These are phyloP conservation scores for Mortierella alpina DNA, from an alignment of 192 early-diverging fungal species.

Conservation along the genomic window DNA sequence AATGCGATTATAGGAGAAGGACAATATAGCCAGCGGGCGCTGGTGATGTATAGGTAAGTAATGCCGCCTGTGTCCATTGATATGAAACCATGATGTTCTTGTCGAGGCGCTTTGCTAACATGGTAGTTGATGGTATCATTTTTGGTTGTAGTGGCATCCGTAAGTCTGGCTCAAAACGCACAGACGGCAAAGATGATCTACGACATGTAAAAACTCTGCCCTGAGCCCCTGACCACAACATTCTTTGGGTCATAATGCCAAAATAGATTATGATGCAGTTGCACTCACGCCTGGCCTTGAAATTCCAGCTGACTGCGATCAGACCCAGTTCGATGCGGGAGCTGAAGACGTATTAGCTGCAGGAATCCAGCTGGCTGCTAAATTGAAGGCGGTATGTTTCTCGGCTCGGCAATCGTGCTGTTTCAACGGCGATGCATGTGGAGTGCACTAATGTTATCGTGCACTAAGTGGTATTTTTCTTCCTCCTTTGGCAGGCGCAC, in stretches of 20 bases:
- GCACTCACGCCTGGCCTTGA: constrained; percentile 68
- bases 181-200: background rate
- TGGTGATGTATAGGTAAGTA: constrained; percentile 61
- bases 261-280: constrained; percentile 80
- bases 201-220: background rate
- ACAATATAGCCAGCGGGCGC: constrained; percentile 59
- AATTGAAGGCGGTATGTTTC: constrained; percentile 55
- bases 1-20: constrained; percentile 58
- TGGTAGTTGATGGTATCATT: background rate
- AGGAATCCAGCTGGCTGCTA: constrained; percentile 53
- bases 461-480: too few species aligned
- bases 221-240: background rate
- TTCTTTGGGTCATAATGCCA: background rate
- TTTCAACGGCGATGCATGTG: too few species aligned
- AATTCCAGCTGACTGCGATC: constrained; percentile 76
- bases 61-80: background rate
- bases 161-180: constrained; percentile 34
- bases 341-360: constrained; percentile 51
- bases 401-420: background rate
- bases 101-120: too few species aligned
- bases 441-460: too few species aligned
- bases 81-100: too few species aligned
- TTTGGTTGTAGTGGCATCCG: constrained; percentile 63
- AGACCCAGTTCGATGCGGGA: constrained; percentile 67
- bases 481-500: constrained; percentile 55